These are phyloP conservation scores for Clonostachys byssicola DNA, from an alignment of 2,329 filamentous ascomycete species.

Conservation along the genomic window DNA sequence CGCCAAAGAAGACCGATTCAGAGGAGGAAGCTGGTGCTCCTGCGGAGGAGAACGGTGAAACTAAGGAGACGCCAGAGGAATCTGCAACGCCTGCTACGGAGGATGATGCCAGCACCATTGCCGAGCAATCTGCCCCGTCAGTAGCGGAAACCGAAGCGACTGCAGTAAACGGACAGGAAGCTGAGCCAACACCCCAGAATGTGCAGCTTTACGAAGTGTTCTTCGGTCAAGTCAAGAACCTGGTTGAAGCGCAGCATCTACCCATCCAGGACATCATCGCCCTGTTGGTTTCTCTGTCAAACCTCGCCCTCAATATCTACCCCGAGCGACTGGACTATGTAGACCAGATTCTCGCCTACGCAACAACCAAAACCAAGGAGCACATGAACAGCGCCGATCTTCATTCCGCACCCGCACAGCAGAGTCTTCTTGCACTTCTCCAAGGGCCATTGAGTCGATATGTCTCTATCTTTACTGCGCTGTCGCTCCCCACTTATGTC, in stretches of 20 bases:
- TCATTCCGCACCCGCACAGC: slow-evolving; percentile 82
- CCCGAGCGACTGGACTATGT: slow-evolving; percentile 90
- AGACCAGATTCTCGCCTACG: slow-evolving; percentile 88
- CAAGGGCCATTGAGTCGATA: slow-evolving; percentile 88
- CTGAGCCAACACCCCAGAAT: slow-evolving; percentile 44
- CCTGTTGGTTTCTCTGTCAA: slow-evolving; percentile 86
- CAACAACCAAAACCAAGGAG: slow-evolving; percentile 79
- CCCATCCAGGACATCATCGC: slow-evolving; percentile 95
- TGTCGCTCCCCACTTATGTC: slow-evolving; percentile 88
- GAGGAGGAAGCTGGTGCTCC: slow-evolving; percentile 17
- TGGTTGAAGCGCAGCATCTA: slow-evolving; percentile 86
- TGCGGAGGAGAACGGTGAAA: slow-evolving; percentile 25
- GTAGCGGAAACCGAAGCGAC: slow-evolving; percentile 42
- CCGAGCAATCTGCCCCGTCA: slow-evolving; percentile 27
- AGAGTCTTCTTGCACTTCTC: slow-evolving; percentile 85
- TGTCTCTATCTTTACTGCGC: slow-evolving; percentile 89
- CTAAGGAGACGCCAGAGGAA: slow-evolving; percentile 16
- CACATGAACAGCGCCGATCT: slow-evolving; percentile 94
- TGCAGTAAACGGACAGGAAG: slow-evolving; percentile 39
- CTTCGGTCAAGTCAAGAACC: slow-evolving; percentile 89
- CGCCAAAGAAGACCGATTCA: slow-evolving; percentile 9
- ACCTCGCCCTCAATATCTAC: slow-evolving; percentile 93
- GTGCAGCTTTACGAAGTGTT: slow-evolving; percentile 96
- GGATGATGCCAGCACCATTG: slow-evolving; percentile 20
- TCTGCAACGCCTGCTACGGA: slow-evolving; percentile 13